Evolutionary conservation across 805 yeast species (phyloP), one percentile per base, ranked within the genome.

Genomic region (Wickerhamomyces bovis): DNA sequence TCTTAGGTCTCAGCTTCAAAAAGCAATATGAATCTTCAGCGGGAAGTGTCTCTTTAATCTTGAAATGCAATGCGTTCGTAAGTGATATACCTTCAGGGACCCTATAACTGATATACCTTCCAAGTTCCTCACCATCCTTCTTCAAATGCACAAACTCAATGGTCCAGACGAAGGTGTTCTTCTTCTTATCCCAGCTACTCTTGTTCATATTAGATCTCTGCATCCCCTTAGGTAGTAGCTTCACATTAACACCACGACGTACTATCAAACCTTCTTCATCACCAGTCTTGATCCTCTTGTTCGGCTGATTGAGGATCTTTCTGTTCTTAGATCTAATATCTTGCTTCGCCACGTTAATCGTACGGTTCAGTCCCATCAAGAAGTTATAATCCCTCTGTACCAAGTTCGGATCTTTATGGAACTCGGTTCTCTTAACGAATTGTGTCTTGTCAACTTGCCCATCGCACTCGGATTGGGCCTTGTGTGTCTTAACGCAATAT

Each of bases 341-440:
- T 0, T 63, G 63, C 54, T 78, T 81, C 8, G 80, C 77, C 15
- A 86, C 62, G n/a, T 73, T 72, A 13, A 89, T 69, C 3, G 72
- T 63, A 39, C 97, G 67, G 42, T 81, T 81, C 45, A 87, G 55
- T 19, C 67, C 69, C 47, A 77, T 69, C 28, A 90, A 65, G 58
- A 86, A 87, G 59, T 87, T 84, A 63, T 89, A 90, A 61, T 90
- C 97, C 50, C 97, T 66, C 58, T 89, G 89, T 7, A 89, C 57
- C 1, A 54, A 40, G 2, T 45, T 42, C 53, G 65, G 48, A 18
- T 65, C 58, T 39, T 76, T 72, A 5, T 54, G 48, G 20, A 89
- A 63, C 3, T 72, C 72, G 4, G 64, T 62, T 44, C 76, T 71
- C 1, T 79, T 56, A 1, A 85, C 66, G 58, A 80, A 88, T 41